phyloP scores from a whole-genome alignment of 345 rosid genomes.

The Populus nigra region DNA sequence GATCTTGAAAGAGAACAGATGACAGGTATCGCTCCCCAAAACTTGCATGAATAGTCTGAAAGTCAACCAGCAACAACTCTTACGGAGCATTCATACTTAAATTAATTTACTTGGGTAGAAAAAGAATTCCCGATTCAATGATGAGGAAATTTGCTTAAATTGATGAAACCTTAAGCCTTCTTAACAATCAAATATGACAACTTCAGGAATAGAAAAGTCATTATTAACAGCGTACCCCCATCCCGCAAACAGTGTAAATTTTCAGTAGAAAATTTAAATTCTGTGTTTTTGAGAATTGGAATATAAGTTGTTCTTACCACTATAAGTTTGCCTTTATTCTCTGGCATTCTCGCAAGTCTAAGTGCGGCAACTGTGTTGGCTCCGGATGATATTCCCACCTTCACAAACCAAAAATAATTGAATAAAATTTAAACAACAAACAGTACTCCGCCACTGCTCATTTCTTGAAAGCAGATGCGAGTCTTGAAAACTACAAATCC shows the following conservation, averaged over 20 bases:
- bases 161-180: neutral
- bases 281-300: neutral
- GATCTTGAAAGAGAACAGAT: slow-evolving; percentile 73
- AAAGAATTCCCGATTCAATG: neutral
- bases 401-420: slow-evolving; percentile 4
- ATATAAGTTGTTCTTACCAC: slow-evolving; percentile 52
- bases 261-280: neutral
- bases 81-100: neutral
- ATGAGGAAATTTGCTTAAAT: neutral
- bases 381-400: slow-evolving; percentile 98
- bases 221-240: neutral
- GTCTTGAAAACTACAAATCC: neutral
- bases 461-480: neutral
- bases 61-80: neutral
- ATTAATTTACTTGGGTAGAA: neutral
- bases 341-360: slow-evolving; percentile 75
- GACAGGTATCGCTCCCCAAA: slow-evolving; percentile 93
- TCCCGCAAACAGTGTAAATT: neutral
- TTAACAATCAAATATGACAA: neutral
- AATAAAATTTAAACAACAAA: neutral
- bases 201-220: neutral
- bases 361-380: slow-evolving; percentile 92
- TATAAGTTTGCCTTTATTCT: slow-evolving; percentile 92
- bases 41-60: slow-evolving; percentile 87
- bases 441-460: neutral